Conservation (phyloP, 768 basidiomycete genomes). For the Trametes meyenii region DNA sequence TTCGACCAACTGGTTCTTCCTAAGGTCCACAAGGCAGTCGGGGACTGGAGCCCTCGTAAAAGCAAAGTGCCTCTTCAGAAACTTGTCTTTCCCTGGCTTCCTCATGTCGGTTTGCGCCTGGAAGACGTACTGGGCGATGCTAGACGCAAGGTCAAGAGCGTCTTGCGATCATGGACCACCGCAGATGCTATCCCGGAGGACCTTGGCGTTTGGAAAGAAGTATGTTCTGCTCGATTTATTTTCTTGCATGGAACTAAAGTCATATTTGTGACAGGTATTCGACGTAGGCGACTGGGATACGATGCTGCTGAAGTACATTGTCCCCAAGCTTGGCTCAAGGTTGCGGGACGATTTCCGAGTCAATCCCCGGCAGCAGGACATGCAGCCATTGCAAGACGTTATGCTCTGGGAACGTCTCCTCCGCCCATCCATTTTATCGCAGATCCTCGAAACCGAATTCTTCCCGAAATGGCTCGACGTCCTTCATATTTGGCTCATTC, state of each 20-base stretch:
- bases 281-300: slow-evolving; percentile 85
- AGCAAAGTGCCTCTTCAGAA: slow-evolving; percentile 65
- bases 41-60: slow-evolving; percentile 76
- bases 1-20: slow-evolving; percentile 95
- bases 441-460: slow-evolving; percentile 88
- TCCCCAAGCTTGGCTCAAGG: slow-evolving; percentile 85
- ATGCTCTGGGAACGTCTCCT: slow-evolving; percentile 78
- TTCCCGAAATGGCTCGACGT: slow-evolving; percentile 97
- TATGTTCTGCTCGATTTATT: slow-evolving; percentile 40
- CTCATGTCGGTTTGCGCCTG: slow-evolving; percentile 78
- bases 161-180: slow-evolving; percentile 75
- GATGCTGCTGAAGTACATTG: slow-evolving; percentile 85
- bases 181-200: slow-evolving; percentile 78
- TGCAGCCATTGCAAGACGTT: slow-evolving; percentile 77
- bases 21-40: slow-evolving; percentile 83
- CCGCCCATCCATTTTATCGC: slow-evolving; percentile 74
- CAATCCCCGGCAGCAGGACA: slow-evolving; percentile 90
- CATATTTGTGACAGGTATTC: slow-evolving; percentile 69
- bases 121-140: slow-evolving; percentile 89
- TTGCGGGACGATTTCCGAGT: slow-evolving; percentile 86
- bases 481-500: slow-evolving; percentile 90
- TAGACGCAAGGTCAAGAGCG: slow-evolving; percentile 78
- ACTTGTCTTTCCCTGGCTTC: slow-evolving; percentile 95
- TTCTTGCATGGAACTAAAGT: background rate
- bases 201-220: slow-evolving; percentile 79